Evolutionary conservation across 345 rosid genomes (phyloP), one percentile per base, ranked within the genome.

Genomic region (Syzygium aqueum): DNA sequence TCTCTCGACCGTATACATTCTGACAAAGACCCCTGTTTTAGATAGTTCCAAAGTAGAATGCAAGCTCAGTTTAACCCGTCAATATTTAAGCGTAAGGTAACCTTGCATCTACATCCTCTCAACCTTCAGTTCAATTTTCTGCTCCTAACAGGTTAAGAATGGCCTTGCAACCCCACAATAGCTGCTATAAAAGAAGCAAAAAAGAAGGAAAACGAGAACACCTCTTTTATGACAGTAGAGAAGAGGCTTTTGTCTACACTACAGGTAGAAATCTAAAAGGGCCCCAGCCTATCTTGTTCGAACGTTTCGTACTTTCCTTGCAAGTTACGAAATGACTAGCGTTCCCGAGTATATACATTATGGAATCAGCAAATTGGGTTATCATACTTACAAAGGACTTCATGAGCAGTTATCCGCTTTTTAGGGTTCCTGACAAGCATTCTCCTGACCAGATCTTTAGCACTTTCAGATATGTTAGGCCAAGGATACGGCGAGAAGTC

Each of bases 401-500:
- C 96, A 84, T 94, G 93, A 52, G 96, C 97, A 67, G 93, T 93
- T 5, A 97, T 88, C 88, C 98, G 91, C 88, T 85, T 91, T 85
- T 85, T 92, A 2, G 95, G 95, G 89, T 97, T 91, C 88, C 94
- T 92, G 52, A 90, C 91, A 37, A 96, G 98, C 97, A 97, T 94
- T 87, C 89, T 95, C 73, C 90, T 92, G 37, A 96, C 92, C 87
- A 97, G 91, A 93, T 97, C 98, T 87, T 94, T 96, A 13, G 98
- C 99, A 86, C 95, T 92, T 50, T 92, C 94, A 49, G 98, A 96
- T 52, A 96, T 94, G 11, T 91, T 86, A 88, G 98, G 97, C 97
- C 99, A 96, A 43, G 98, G 98, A 88, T 94, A 93, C 54, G 95
- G 89, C 80, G 93, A 85, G 88, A 97, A 93, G 92, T 96, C 96